Evolutionary conservation across 1,139 yeast species (phyloP), one percentile per base, ranked within the genome.

Genomic region (Suhomyces atakaporum): DNA sequence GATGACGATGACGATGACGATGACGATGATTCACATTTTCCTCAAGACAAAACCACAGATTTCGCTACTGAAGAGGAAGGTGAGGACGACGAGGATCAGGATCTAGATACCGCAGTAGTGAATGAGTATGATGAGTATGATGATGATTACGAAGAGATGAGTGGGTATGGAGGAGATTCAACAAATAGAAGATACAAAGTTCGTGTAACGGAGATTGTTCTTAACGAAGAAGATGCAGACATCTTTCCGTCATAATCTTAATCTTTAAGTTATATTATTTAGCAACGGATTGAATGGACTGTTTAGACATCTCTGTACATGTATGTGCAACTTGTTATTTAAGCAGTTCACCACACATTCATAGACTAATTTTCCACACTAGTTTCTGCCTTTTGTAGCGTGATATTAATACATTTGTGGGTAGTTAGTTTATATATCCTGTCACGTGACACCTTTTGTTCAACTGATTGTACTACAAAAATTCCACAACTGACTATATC

Each of bases 141-240:
- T 3, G 39, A 31, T 21, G 42, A 35, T 3, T 32, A 31, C 25
- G 52, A 50, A 27, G 60, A 51, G 25, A 48, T 51, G 44, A 45
- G 47, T 33, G 58, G 50, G 6, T 54, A 53, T 31, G 58, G 54
- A 7, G 62, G 59, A 8, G 66, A 55, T 25, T 48, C 58, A 2
- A 47, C 53, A 20, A 57, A 50, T 38, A 44, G 63, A 35, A 43
- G 59, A 31, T 68, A 72, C 45, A 69, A 62, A 41, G 77, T 76
- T 5, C 72, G 69, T 32, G 81, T 77, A 12, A 73, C 79, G 13
- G 82, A 79, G 36, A 73, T 77, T 12, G 54, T 67, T 3, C 66
- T 77, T 14, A 68, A 69, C 43, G 79, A 73, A 20, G 62, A 54
- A 18, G 52, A 48, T 25, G 35, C 39, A 11, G 49, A 48, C 31